These are phyloP conservation scores for Scopulariopsis brevicaulis DNA, from an alignment of 2,329 filamentous ascomycete genomes.

Conservation along the genomic window DNA sequence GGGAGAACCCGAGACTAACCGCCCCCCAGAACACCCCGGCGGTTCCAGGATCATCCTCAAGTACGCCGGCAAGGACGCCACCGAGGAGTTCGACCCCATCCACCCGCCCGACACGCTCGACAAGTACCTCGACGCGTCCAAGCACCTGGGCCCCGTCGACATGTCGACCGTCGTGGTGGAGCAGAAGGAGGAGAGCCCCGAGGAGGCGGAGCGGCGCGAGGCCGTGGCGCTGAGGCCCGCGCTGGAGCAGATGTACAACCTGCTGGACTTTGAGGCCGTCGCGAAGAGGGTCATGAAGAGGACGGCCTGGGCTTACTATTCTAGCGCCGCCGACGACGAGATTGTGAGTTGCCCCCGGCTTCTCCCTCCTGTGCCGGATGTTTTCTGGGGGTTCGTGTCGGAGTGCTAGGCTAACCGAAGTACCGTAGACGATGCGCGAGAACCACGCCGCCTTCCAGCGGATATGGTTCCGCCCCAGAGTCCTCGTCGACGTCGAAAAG, in stretches of 20 bases:
- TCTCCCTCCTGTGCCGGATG: not conserved
- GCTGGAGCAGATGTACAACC: conserved; percentile 81
- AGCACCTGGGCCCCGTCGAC: conserved; percentile 83
- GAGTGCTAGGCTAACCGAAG: not conserved
- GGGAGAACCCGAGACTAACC: not conserved
- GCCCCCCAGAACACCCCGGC: conserved; percentile 65
- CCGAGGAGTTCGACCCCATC: conserved; percentile 84
- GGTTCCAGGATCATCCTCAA: conserved; percentile 91
- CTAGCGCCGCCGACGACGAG: conserved; percentile 59
- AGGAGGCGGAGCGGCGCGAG: conserved; percentile 55
- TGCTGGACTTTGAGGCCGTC: conserved; percentile 93
- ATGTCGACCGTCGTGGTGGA: conserved; percentile 69
- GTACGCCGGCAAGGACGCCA: conserved; percentile 91
- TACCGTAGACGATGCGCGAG: conserved; percentile 70
- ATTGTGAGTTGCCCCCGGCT: conserved; percentile 18
- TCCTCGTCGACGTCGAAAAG: conserved; percentile 81
- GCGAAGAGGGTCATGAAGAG: conserved; percentile 89
- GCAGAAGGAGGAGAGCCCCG: conserved; percentile 44
- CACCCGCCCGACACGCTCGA: conserved; percentile 78
- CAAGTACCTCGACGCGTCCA: conserved; percentile 72
- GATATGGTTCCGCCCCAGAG: conserved; percentile 86
- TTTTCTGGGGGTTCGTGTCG: not conserved
- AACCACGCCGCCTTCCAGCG: conserved; percentile 95
- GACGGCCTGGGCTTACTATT: conserved; percentile 96
- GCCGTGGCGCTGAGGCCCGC: conserved; percentile 65